Conservation (phyloP, 306 rosid species). For the Bauhinia variegata region DNA sequence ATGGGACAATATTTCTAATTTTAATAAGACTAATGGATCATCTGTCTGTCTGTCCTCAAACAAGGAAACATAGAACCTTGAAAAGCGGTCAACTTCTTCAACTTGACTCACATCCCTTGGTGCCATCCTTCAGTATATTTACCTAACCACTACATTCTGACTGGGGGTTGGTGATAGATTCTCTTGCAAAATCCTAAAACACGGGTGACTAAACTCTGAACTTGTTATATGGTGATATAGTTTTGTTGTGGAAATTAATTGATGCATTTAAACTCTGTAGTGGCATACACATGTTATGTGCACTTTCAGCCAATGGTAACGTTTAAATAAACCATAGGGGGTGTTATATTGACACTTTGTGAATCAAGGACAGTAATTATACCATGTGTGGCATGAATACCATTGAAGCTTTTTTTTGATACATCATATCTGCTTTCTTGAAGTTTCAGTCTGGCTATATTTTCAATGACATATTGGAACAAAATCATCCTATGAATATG, state of each 20-base stretch:
- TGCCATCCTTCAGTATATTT: no score
- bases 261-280: neutral
- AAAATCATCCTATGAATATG: conserved; percentile 4
- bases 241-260: neutral
- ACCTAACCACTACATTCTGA: no score
- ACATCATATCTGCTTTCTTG: neutral
- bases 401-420: conserved; percentile 13
- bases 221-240: neutral
- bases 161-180: no score
- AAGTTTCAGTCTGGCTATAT: conserved; percentile 19
- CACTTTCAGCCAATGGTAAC: neutral
- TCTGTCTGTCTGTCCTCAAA: no score
- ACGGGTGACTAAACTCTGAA: no score
- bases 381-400: neutral
- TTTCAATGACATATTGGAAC: conserved; percentile 23
- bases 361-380: neutral
- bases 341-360: neutral
- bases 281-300: neutral
- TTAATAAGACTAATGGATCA: no score
- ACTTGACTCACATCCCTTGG: no score
- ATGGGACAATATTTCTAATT: no score
- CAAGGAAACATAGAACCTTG: no score
- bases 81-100: no score
- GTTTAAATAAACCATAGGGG: neutral
- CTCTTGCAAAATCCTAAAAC: no score